Conservation (phyloP, 805 yeast genomes). For the Myxozyma udenii region DNA sequence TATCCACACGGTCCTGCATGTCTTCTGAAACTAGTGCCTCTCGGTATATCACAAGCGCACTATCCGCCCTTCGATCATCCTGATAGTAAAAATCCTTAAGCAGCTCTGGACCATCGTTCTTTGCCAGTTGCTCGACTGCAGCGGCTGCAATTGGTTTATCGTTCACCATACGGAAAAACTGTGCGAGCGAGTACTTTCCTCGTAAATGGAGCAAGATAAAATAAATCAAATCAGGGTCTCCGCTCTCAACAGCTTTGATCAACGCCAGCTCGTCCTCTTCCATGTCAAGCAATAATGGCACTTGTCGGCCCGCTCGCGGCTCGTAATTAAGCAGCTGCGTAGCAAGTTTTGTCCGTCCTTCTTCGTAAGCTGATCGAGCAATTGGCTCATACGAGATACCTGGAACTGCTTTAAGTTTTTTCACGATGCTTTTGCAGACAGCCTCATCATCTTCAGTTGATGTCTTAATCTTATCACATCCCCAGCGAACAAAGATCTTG, state of each 20-base stretch:
- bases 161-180: conserved; percentile 65
- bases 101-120: conserved; percentile 38
- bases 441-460: conserved; percentile 52
- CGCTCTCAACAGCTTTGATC: conserved; percentile 58
- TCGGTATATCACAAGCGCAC: conserved; percentile 44
- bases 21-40: conserved; percentile 30
- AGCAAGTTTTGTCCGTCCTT: conserved; percentile 73
- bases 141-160: conserved; percentile 44
- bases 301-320: conserved; percentile 56
- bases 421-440: conserved; percentile 50
- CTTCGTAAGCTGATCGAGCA: conserved; percentile 66
- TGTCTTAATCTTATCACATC: conserved; percentile 59
- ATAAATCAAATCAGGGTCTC: conserved; percentile 56
- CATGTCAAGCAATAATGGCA: conserved; percentile 63
- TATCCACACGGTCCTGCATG: conserved; percentile 31
- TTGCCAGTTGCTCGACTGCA: conserved; percentile 42
- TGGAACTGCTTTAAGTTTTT: conserved; percentile 44
- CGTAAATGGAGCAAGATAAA: conserved; percentile 56
- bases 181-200: conserved; percentile 57
- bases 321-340: conserved; percentile 67
- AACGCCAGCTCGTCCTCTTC: conserved; percentile 71
- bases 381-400: conserved; percentile 58
- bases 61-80: conserved; percentile 54
- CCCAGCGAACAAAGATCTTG: conserved; percentile 73
- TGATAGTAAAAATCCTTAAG: conserved; percentile 60